Evolutionary conservation across 768 basidiomycete genomes (phyloP).

Genomic region (Russula lepida): DNA sequence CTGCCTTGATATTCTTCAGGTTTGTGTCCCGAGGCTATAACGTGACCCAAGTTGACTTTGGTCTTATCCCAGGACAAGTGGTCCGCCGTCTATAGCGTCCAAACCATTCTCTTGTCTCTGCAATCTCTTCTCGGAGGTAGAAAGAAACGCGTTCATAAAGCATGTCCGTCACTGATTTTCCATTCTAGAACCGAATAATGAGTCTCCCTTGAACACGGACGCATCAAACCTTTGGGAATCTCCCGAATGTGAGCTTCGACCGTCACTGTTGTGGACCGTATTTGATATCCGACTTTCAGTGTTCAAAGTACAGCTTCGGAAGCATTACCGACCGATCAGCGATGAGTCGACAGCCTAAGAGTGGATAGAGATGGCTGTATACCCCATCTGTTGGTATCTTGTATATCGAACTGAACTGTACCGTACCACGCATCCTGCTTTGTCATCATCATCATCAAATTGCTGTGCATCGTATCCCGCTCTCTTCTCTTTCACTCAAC

Average conservation of each 20-base stretch:
- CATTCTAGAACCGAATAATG: slow-evolving; percentile 79
- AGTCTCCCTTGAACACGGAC: slow-evolving; percentile 81
- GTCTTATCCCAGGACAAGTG: slow-evolving; percentile 62
- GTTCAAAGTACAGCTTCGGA: slow-evolving; percentile 64
- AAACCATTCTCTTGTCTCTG: slow-evolving; percentile 79
- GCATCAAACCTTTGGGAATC: slow-evolving; percentile 76
- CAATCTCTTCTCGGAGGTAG: slow-evolving; percentile 83
- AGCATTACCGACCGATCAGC: slow-evolving; percentile 51
- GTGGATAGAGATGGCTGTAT: slow-evolving; percentile 1
- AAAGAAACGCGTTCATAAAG: slow-evolving; percentile 18
- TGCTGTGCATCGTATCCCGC: background rate
- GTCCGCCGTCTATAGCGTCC: slow-evolving; percentile 89
- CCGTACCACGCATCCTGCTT: slow-evolving; percentile 1
- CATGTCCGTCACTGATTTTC: background rate
- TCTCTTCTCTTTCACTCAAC: background rate
- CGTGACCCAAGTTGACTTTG: slow-evolving; percentile 1
- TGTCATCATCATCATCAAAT: slow-evolving; percentile 15
- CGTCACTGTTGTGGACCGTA: background rate
- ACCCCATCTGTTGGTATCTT: background rate
- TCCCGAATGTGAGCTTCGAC: slow-evolving; percentile 43
- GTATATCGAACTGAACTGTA: slow-evolving; percentile 1
- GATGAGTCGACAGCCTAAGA: slow-evolving; percentile 30
- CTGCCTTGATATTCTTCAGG: slow-evolving; percentile 85
- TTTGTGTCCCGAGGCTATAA: slow-evolving; percentile 23
- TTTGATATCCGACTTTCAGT: slow-evolving; percentile 7